phyloP scores from a whole-genome alignment of 352 stramenopile species.

The Globisporangium viniferum region DNA sequence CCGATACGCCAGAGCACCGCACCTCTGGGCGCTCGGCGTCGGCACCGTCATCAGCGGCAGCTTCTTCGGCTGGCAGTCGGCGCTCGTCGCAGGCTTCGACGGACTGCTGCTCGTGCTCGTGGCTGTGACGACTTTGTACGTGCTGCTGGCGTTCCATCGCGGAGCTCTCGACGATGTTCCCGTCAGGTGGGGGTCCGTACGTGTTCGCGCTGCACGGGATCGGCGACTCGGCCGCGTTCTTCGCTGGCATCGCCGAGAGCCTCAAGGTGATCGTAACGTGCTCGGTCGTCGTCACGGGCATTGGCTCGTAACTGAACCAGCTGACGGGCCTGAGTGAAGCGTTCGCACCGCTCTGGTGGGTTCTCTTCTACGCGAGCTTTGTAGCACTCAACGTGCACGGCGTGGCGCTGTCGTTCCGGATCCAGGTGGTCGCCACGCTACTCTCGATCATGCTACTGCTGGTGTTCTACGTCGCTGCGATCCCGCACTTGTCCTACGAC shows the following conservation, averaged over 20 bases:
- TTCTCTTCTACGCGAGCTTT: conserved; percentile 60
- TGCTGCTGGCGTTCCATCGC: conserved; percentile 68
- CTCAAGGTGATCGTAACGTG: conserved; percentile 71
- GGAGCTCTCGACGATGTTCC: conserved; percentile 58
- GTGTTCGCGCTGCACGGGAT: conserved; percentile 65
- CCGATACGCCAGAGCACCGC: conserved; percentile 47
- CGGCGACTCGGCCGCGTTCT: conserved; percentile 47
- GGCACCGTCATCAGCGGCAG: conserved; percentile 53
- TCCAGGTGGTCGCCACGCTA: conserved; percentile 52
- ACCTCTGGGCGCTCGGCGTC: conserved; percentile 58
- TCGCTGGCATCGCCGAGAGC: conserved; percentile 56
- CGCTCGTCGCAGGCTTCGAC: conserved; percentile 50
- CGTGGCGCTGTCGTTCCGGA: conserved; percentile 62
- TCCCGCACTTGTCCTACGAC: conserved; percentile 53
- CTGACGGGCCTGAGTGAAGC: conserved; percentile 35
- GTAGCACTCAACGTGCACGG: conserved; percentile 55
- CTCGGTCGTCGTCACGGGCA: conserved; percentile 56
- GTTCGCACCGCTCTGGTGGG: conserved; percentile 51
- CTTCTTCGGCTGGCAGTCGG: conserved; percentile 67
- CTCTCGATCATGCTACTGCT: conserved; percentile 52
- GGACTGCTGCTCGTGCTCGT: conserved; percentile 55
- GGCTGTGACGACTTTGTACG: conserved; percentile 55
- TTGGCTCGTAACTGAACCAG: conserved; percentile 66
- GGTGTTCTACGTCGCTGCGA: conserved; percentile 59
- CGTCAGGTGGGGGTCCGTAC: conserved; percentile 53